phyloP scores from a whole-genome alignment of 768 basidiomycete genomes.

The Phylloporus arenicola region DNA sequence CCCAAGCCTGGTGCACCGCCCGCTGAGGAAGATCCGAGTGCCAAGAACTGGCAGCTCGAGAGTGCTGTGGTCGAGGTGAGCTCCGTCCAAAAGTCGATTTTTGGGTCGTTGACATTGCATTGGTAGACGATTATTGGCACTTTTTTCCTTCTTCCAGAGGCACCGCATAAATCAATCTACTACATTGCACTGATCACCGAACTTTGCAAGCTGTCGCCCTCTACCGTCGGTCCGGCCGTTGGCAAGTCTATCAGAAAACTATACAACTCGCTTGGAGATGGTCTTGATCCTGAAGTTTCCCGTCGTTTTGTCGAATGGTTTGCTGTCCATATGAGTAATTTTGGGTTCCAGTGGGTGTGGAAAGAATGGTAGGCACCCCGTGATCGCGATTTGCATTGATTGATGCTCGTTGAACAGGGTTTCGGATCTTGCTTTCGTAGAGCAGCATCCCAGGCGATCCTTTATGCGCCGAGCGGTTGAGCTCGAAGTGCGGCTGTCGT shows the following conservation, averaged over 20 bases:
- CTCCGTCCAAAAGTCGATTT: not conserved
- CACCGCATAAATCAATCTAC: conserved; percentile 75
- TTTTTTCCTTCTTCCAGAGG: conserved; percentile 70
- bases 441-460: conserved; percentile 78
- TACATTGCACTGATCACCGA: conserved; percentile 88
- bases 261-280: conserved; percentile 73
- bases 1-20: conserved; percentile 59
- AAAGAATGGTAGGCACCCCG: conserved; percentile 78
- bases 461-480: conserved; percentile 87
- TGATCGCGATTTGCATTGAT: not conserved
- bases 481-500: conserved; percentile 85
- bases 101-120: not conserved
- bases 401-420: conserved; percentile 50
- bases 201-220: conserved; percentile 88
- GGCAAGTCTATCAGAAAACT: conserved; percentile 91
- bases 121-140: conserved; percentile 65
- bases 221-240: conserved; percentile 91
- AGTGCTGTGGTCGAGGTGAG: conserved; percentile 80
- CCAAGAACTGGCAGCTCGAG: conserved; percentile 84
- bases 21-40: conserved; percentile 44
- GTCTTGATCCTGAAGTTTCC: conserved; percentile 79
- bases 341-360: conserved; percentile 98
- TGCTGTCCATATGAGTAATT: conserved; percentile 93
- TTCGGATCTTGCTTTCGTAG: conserved; percentile 67
- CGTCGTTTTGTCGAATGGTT: conserved; percentile 93